Conservation (phyloP, 139 green algal species). For the Eudorina sp. region DNA sequence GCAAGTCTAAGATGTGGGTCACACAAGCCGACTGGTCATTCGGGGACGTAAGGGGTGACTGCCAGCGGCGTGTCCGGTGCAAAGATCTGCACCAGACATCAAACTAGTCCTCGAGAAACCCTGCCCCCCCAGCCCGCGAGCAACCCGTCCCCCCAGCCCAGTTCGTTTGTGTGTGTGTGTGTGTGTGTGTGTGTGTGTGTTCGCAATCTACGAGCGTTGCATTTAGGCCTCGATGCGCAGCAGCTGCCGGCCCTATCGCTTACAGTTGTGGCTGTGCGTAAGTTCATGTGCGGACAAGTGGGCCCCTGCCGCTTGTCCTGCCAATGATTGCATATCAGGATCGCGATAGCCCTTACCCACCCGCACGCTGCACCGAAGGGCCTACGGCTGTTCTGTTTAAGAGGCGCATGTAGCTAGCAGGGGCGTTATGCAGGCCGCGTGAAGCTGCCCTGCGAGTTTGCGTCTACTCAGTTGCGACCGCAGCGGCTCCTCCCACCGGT, state of each 20-base stretch:
- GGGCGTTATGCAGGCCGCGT: not conserved
- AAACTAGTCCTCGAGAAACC: no score
- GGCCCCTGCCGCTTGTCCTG: not conserved
- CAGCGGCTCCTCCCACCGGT: not conserved
- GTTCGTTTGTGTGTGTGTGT: no score
- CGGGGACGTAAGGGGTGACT: no score
- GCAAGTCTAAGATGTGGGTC: no score
- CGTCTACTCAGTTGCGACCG: not conserved
- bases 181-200: no score
- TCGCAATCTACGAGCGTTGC: not conserved
- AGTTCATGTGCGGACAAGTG: not conserved
- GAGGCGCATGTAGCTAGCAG: not conserved
- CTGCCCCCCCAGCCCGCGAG: no score
- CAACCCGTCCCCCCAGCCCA: no score
- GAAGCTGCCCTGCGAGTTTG: not conserved
- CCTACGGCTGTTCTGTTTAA: constrained; percentile 5
- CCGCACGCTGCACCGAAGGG: not conserved
- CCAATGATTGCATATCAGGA: not conserved
- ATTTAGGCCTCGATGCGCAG: constrained; percentile 4
- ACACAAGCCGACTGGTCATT: no score
- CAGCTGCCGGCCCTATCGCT: not conserved
- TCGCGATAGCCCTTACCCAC: not conserved
- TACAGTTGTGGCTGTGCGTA: not conserved
- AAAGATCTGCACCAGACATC: no score
- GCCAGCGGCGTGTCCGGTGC: no score